These are phyloP conservation scores for Solanum peruvianum DNA, from an alignment of 257 asterid genomes.

Conservation along the genomic window DNA sequence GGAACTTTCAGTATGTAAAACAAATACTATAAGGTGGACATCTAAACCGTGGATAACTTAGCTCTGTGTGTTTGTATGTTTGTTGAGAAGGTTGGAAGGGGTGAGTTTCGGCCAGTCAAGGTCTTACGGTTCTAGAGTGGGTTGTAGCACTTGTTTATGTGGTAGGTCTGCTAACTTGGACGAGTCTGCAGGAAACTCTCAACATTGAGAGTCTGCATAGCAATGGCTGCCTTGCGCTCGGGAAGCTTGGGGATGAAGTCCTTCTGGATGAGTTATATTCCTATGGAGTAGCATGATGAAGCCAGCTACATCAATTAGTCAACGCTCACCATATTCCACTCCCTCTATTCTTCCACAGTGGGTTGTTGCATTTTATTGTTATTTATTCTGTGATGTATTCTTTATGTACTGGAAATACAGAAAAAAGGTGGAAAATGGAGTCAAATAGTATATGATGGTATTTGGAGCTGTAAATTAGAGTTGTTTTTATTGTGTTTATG, in stretches of 20 bases:
- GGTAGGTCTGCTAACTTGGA: neutral
- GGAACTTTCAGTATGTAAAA: neutral
- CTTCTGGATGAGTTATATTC: neutral
- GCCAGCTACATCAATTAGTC: neutral
- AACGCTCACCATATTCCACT: neutral
- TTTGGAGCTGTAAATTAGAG: neutral
- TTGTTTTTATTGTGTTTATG: neutral
- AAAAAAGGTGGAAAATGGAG: neutral
- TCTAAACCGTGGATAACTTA: neutral
- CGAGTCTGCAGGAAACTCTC: neutral
- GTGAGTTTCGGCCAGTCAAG: neutral
- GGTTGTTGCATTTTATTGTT: neutral
- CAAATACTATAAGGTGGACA: neutral
- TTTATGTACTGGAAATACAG: neutral
- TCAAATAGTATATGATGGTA: neutral
- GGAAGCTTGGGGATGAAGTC: neutral
- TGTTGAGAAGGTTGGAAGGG: neutral
- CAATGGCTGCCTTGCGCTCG: neutral
- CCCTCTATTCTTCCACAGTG: neutral
- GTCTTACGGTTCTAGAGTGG: neutral
- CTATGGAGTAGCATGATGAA: neutral
- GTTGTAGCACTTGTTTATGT: neutral
- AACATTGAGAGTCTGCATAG: neutral
- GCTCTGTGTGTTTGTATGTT: neutral
- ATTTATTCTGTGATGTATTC: neutral